Evolutionary conservation across 2,329 filamentous ascomycete species (phyloP).

Genomic region (Sporothrix euskadiensis): DNA sequence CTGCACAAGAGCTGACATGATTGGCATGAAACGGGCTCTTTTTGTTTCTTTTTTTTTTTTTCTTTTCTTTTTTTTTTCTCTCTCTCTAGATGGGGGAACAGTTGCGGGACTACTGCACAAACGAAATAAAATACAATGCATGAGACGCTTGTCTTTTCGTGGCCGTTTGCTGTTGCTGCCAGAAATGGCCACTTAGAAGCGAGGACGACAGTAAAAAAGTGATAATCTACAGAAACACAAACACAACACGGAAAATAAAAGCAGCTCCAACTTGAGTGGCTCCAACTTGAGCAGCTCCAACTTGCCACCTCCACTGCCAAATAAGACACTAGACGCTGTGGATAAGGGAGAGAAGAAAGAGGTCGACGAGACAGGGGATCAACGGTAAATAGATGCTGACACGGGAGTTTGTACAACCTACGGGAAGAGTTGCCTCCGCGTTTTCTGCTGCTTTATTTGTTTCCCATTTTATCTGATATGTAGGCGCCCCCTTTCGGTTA

Average conservation of each 20-base stretch:
- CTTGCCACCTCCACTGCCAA: not conserved
- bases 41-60: too few relatives aligned
- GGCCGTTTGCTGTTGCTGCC: not conserved
- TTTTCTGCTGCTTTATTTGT: not conserved
- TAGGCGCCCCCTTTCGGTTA: not conserved
- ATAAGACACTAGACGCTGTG: not conserved
- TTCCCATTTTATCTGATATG: not conserved
- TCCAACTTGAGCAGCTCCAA: not conserved
- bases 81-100: not conserved
- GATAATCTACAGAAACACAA: not conserved
- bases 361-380: not conserved
- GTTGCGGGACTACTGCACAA: constrained; percentile 2
- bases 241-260: not conserved
- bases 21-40: constrained; percentile 8
- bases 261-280: not conserved
- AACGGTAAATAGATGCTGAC: not conserved
- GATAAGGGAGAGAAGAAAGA: not conserved
- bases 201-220: not conserved
- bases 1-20: not conserved
- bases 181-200: not conserved
- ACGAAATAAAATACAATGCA: constrained; percentile 15
- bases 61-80: too few relatives aligned
- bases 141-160: constrained; percentile 7
- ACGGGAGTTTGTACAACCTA: constrained; percentile 10
- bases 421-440: constrained; percentile 26